Conservation (phyloP, 306 rosid genomes). For the Pyrus bretschneideri region DNA sequence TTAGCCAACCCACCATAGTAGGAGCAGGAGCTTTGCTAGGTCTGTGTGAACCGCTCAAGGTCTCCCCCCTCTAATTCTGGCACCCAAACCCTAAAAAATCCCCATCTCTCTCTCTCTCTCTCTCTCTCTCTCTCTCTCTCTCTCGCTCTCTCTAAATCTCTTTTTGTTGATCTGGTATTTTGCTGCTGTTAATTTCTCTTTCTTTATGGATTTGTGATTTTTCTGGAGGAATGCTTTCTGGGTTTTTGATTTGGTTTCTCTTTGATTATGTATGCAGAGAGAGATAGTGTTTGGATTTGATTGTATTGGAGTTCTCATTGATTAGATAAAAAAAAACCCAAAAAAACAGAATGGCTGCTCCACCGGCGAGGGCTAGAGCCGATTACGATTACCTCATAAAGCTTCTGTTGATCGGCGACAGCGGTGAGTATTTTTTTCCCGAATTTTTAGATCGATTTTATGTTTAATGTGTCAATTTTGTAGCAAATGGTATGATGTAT, state of each 20-base stretch:
- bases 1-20: constrained; percentile 25
- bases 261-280: constrained; percentile 10
- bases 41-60: constrained; percentile 27
- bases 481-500: background rate
- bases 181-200: constrained; percentile 4
- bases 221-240: constrained; percentile 2
- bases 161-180: constrained; percentile 29
- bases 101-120: background rate
- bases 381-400: constrained; percentile 95
- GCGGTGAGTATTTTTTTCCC: constrained; percentile 38
- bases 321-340: background rate
- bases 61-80: background rate
- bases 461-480: background rate
- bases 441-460: background rate
- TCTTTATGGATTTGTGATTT: background rate
- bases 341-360: constrained; percentile 71
- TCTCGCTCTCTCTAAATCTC: constrained; percentile 25
- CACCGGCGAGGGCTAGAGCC: constrained; percentile 97
- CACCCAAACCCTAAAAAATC: background rate
- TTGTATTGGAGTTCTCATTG: constrained; percentile 6
- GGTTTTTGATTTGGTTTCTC: background rate
- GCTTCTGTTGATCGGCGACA: constrained; percentile 93
- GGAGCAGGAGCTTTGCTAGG: constrained; percentile 29
- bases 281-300: constrained; percentile 1
- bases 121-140: background rate